phyloP scores from a whole-genome alignment of 805 yeast species.

The Lipomyces sp. region DNA sequence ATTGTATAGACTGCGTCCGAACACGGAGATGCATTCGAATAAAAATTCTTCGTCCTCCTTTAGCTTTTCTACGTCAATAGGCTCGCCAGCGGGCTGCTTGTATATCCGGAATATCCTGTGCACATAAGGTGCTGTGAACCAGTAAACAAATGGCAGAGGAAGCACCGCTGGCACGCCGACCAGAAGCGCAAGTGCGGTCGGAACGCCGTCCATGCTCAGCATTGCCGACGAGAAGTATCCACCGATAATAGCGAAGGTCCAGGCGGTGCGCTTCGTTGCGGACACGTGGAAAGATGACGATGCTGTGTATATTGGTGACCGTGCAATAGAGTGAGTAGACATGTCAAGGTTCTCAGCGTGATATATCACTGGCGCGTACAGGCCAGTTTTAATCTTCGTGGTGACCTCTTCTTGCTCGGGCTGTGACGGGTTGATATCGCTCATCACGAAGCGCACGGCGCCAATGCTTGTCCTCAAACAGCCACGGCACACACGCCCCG shows the following conservation, averaged over 20 bases:
- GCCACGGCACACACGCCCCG: too few species aligned
- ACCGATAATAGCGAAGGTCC: conserved; percentile 28
- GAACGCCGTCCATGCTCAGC: conserved; percentile 42
- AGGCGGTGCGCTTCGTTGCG: conserved; percentile 29
- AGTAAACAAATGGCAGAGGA: conserved; percentile 57
- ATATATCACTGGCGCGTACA: conserved; percentile 18
- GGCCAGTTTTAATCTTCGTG: conserved; percentile 15
- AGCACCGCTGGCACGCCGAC: conserved; percentile 46
- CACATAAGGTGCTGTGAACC: conserved; percentile 63
- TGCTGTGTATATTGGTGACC: conserved; percentile 30
- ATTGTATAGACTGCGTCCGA: conserved; percentile 65
- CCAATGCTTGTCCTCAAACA: conserved; percentile 2
- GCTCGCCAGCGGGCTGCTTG: conserved; percentile 41
- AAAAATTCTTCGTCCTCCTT: conserved; percentile 60
- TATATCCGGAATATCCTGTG: conserved; percentile 68
- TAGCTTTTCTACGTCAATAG: conserved; percentile 64
- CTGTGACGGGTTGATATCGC: conserved; percentile 23
- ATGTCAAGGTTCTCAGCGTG: conserved; percentile 8
- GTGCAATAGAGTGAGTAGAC: conserved; percentile 17
- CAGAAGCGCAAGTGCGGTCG: conserved; percentile 46
- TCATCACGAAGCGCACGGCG: conserved; percentile 11
- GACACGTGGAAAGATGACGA: conserved; percentile 32
- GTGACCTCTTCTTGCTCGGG: conserved; percentile 15
- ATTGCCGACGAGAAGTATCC: conserved; percentile 26
- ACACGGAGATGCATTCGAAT: conserved; percentile 61